Evolutionary conservation across 495 filamentous ascomycete species (phyloP).

Genomic region (Penicillium bialowiezense): DNA sequence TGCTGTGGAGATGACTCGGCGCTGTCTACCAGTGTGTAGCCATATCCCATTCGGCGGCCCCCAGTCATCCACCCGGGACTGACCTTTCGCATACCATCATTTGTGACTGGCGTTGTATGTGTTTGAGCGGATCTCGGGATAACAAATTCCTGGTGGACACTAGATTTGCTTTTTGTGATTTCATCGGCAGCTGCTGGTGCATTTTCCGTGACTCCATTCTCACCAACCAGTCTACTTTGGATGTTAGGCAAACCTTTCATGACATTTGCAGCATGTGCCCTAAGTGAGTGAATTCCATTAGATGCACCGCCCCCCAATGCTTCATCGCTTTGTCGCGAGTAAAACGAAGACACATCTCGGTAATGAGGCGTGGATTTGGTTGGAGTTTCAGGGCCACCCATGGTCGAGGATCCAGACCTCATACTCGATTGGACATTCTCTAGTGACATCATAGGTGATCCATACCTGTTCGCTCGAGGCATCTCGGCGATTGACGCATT

Average conservation of each 20-base stretch:
- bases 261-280: slow-evolving; percentile 1
- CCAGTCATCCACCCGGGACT: slow-evolving; percentile 48
- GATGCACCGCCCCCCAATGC: slow-evolving; percentile 10
- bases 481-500: slow-evolving; percentile 22
- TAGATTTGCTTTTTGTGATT: slow-evolving; percentile 25
- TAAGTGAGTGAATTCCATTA: not conserved
- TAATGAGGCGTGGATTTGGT: slow-evolving; percentile 4
- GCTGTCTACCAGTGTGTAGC: slow-evolving; percentile 34
- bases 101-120: not conserved
- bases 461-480: slow-evolving; percentile 13
- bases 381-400: slow-evolving; percentile 6
- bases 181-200: not conserved
- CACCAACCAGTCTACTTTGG: not conserved
- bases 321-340: slow-evolving; percentile 26
- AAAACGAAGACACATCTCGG: slow-evolving; percentile 25
- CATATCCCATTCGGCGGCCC: slow-evolving; percentile 43
- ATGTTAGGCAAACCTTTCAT: not conserved
- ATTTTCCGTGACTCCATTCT: not conserved
- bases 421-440: slow-evolving; percentile 6
- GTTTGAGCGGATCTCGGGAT: slow-evolving; percentile 1
- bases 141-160: slow-evolving; percentile 26
- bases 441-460: slow-evolving; percentile 14
- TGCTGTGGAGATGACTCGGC: slow-evolving; percentile 12
- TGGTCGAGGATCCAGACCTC: slow-evolving; percentile 5
- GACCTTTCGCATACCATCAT: slow-evolving; percentile 25